Evolutionary conservation across 2,329 filamentous ascomycete genomes (phyloP).

Genomic region (Ceratocystis albifundus): DNA sequence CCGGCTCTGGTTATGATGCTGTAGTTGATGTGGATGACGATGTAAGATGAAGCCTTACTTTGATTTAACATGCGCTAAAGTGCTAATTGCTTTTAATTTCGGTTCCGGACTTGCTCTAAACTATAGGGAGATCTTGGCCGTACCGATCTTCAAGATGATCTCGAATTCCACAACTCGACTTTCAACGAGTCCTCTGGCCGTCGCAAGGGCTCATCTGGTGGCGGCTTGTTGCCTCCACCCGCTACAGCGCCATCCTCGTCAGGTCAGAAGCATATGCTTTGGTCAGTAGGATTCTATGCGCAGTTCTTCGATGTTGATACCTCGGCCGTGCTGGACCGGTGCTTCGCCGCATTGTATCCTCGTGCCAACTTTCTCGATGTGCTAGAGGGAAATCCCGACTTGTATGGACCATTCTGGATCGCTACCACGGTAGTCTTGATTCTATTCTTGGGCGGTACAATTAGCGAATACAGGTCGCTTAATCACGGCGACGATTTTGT

Average conservation of each 20-base stretch:
- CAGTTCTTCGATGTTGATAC: conserved; percentile 99
- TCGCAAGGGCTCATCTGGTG: conserved; percentile 36
- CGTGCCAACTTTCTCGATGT: conserved; percentile 93
- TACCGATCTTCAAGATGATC: conserved; percentile 95
- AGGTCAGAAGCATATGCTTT: conserved; percentile 72
- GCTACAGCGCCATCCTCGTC: conserved; percentile 39
- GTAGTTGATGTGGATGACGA: conserved; percentile 96
- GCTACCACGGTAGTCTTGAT: conserved; percentile 95
- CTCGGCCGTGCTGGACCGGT: conserved; percentile 72
- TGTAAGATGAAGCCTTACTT: conserved; percentile 39
- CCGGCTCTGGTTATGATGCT: conserved; percentile 86
- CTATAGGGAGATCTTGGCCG: conserved; percentile 89
- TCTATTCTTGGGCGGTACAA: conserved; percentile 86
- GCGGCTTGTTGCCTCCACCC: conserved; percentile 41
- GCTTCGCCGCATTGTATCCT: conserved; percentile 79
- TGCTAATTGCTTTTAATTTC: conserved; percentile 22
- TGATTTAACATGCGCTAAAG: conserved; percentile 21
- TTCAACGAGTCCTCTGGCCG: conserved; percentile 52
- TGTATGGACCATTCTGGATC: conserved; percentile 98
- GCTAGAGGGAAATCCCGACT: conserved; percentile 87
- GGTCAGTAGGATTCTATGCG: conserved; percentile 85
- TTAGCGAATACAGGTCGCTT: conserved; percentile 73
- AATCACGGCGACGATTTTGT: conserved; percentile 62
- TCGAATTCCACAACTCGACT: conserved; percentile 94
- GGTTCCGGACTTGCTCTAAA: not conserved